phyloP scores from a whole-genome alignment of 805 yeast genomes.

The Myxozyma sirexii region DNA sequence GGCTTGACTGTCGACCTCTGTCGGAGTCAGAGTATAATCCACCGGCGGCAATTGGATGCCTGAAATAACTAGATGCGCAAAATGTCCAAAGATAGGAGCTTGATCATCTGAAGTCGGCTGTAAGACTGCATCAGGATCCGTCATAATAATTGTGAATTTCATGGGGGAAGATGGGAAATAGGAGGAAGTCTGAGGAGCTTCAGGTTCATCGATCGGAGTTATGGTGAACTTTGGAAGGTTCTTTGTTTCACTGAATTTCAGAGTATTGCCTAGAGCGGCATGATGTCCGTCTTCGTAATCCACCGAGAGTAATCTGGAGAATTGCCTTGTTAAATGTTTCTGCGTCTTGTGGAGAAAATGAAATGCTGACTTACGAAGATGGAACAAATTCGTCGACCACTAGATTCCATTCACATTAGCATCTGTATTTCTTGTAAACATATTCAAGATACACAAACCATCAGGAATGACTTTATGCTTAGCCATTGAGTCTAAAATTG shows the following conservation, averaged over 20 bases:
- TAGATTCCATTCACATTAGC: background rate
- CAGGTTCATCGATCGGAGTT: conserved; percentile 21
- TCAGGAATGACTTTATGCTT: conserved; percentile 52
- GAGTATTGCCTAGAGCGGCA: conserved; percentile 29
- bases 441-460: conserved; percentile 35
- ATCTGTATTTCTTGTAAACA: background rate
- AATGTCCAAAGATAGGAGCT: conserved; percentile 1
- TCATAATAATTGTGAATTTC: conserved; percentile 21
- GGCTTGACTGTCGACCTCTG: conserved; percentile 1
- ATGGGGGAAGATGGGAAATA: background rate
- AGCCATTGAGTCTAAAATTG: conserved; percentile 45
- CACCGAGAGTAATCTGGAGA: conserved; percentile 20
- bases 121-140: conserved; percentile 15
- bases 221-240: conserved; percentile 20
- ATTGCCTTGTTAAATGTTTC: background rate
- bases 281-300: conserved; percentile 24
- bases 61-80: conserved; percentile 19
- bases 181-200: background rate
- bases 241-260: conserved; percentile 1
- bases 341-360: background rate
- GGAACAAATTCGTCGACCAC: conserved; percentile 35
- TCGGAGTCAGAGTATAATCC: background rate
- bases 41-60: conserved; percentile 10
- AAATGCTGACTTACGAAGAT: conserved; percentile 11
- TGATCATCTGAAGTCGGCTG: background rate